Evolutionary conservation across 306 rosid genomes (phyloP).

Genomic region (Lathyrus tuberosus): DNA sequence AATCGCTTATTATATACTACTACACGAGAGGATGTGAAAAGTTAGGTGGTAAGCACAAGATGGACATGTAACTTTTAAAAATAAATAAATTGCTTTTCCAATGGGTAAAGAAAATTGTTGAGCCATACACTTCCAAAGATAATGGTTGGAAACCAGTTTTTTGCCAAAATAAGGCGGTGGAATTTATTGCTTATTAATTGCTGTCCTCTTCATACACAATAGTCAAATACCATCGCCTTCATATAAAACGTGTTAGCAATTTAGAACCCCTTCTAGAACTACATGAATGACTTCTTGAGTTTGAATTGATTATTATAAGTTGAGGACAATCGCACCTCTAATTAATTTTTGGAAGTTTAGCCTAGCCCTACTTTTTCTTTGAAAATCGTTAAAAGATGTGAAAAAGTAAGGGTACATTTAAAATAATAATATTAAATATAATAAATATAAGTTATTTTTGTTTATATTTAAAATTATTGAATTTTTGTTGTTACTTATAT

Average conservation of each 20-base stretch:
- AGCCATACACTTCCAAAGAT: neutral
- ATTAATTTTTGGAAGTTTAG: no score
- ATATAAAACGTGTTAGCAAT: constrained; percentile 8
- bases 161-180: neutral
- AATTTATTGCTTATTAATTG: neutral
- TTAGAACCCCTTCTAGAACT: constrained; percentile 14
- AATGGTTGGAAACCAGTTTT: neutral
- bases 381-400: no score
- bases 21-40: neutral
- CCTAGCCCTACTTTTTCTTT: no score
- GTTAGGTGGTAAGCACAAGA: neutral
- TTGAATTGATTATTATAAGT: neutral
- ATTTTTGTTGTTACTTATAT: no score
- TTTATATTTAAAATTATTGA: no score
- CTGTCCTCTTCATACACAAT: neutral
- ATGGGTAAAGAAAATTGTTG: neutral
- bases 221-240: constrained; percentile 13
- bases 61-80: neutral
- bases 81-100: neutral
- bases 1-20: no score
- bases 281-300: neutral
- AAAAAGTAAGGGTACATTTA: no score
- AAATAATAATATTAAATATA: no score
- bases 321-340: no score
- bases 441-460: no score